Conservation (phyloP, 805 yeast species). For the Pichia cephalocereana region DNA sequence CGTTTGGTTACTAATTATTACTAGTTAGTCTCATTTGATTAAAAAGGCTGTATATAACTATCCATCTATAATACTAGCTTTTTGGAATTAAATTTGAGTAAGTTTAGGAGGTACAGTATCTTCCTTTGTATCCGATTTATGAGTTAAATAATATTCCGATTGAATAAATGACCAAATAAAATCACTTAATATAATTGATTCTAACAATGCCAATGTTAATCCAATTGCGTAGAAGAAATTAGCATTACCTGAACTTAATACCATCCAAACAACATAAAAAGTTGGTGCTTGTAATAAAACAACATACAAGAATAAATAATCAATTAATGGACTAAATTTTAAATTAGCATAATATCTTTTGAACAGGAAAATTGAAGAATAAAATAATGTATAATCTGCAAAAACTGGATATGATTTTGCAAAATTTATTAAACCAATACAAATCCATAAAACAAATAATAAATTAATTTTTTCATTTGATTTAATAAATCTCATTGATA, state of each 20-base stretch:
- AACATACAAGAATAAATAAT: constrained; percentile 19
- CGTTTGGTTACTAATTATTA: too few species aligned
- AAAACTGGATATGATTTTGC: constrained; percentile 82
- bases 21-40: too few species aligned
- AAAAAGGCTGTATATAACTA: too few species aligned
- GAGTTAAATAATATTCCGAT: constrained; percentile 41
- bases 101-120: constrained; percentile 15
- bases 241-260: constrained; percentile 88
- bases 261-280: constrained; percentile 91
- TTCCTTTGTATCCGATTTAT: constrained; percentile 13
- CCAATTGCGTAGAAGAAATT: constrained; percentile 95
- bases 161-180: constrained; percentile 74
- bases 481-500: constrained; percentile 52
- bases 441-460: constrained; percentile 32
- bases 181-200: constrained; percentile 62
- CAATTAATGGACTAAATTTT: constrained; percentile 22
- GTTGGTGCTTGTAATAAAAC: constrained; percentile 65
- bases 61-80: too few species aligned
- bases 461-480: constrained; percentile 8
- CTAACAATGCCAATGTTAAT: constrained; percentile 64
- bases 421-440: constrained; percentile 36
- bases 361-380: constrained; percentile 24
- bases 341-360: constrained; percentile 19
- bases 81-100: constrained; percentile 31
- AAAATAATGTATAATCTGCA: constrained; percentile 53